Conservation (phyloP, 2,329 filamentous ascomycete genomes). For the Atkinsonella texensis region DNA sequence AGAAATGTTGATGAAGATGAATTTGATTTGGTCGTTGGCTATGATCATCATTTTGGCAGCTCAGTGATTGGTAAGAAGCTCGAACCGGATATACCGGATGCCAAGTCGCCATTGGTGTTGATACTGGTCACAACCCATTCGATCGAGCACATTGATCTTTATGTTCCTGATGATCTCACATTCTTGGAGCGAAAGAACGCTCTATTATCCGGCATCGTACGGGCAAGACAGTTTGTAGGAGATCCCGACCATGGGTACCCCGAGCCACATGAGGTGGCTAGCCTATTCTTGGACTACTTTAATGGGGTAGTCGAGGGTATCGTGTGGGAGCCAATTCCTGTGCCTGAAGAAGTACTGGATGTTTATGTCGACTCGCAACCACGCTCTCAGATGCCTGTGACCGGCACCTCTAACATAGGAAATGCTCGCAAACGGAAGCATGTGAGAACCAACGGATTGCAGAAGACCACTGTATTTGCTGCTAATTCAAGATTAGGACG, state of each 20-base stretch:
- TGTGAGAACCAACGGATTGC: constrained; percentile 22
- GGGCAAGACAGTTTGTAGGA: constrained; percentile 25
- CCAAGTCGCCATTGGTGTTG: constrained; percentile 31
- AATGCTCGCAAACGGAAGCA: constrained; percentile 34
- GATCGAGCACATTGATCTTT: constrained; percentile 42
- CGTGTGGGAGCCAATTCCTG: constrained; percentile 32
- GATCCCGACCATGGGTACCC: constrained; percentile 26
- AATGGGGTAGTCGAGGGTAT: constrained; percentile 25
- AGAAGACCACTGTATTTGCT: background rate
- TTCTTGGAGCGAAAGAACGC: constrained; percentile 35
- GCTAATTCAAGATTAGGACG: constrained; percentile 15
- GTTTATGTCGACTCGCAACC: constrained; percentile 29
- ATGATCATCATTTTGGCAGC: constrained; percentile 36
- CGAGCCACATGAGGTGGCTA: constrained; percentile 35
- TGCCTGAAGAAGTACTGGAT: constrained; percentile 39
- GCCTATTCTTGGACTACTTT: constrained; percentile 33
- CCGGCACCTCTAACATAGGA: constrained; percentile 10
- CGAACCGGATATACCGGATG: constrained; percentile 1
- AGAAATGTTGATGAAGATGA: constrained; percentile 25
- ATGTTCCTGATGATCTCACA: constrained; percentile 24
- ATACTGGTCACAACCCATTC: constrained; percentile 37
- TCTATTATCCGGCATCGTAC: constrained; percentile 26
- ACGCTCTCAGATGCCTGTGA: constrained; percentile 17
- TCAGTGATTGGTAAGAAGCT: constrained; percentile 14
- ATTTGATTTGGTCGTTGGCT: constrained; percentile 41